Conservation (phyloP, 192 early-diverging fungal species). For the Allomyces javanicus region DNA sequence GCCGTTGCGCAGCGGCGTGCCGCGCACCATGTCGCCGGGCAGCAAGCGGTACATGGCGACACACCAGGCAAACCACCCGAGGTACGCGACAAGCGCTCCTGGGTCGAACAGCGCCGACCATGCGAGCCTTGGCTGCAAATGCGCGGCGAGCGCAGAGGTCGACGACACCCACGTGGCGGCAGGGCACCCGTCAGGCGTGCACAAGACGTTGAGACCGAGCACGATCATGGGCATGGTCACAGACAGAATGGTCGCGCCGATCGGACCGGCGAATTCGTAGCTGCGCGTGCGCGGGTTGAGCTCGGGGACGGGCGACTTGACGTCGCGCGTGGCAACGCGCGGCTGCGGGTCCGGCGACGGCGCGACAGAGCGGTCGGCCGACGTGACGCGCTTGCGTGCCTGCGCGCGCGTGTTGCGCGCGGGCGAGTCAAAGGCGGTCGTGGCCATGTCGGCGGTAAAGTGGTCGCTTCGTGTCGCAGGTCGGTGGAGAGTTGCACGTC, state of each 20-base stretch:
- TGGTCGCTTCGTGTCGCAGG: no score
- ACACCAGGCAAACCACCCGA: conserved; percentile 51
- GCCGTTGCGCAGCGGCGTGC: conserved; percentile 51
- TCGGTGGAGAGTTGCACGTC: no score
- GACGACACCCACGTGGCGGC: conserved; percentile 13
- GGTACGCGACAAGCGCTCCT: conserved; percentile 29
- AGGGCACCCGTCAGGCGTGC: conserved; percentile 31
- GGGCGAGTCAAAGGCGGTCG: background rate
- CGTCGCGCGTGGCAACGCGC: background rate
- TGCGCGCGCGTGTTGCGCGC: background rate
- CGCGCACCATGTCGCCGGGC: conserved; percentile 43
- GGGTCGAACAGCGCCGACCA: conserved; percentile 18
- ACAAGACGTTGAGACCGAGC: conserved; percentile 21
- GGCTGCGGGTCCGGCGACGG: background rate
- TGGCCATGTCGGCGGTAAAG: no score
- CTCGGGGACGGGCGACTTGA: background rate
- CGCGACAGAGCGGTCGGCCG: background rate
- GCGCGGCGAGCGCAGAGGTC: conserved; percentile 2
- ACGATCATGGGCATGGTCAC: conserved; percentile 19
- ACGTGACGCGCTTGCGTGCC: background rate
- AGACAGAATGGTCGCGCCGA: conserved; percentile 36
- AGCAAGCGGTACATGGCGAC: conserved; percentile 39
- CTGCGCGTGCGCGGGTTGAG: conserved; percentile 45
- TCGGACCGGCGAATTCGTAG: conserved; percentile 64
- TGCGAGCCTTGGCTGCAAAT: conserved; percentile 7